Conservation (phyloP, 805 yeast species). For the Myxozyma sirexii region DNA sequence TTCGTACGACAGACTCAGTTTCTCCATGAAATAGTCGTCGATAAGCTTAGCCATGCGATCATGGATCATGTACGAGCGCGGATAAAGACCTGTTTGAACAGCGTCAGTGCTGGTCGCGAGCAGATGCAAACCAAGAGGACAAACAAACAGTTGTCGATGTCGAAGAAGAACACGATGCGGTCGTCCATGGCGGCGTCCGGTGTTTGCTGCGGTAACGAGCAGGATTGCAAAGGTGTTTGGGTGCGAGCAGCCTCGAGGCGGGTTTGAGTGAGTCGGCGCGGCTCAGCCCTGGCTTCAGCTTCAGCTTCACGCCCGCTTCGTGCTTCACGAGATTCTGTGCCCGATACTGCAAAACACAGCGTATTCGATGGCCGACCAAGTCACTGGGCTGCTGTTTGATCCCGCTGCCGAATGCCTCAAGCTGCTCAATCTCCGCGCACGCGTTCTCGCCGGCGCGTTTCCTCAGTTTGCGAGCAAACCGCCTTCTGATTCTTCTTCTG, state of each 20-base stretch:
- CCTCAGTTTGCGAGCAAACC: constrained; percentile 19
- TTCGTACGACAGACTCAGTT: constrained; percentile 62
- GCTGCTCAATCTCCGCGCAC: constrained; percentile 25
- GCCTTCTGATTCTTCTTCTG: not conserved
- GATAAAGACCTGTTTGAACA: constrained; percentile 53
- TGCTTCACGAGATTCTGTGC: no score
- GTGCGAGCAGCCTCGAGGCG: no score
- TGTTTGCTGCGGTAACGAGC: no score
- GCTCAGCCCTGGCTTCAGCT: no score
- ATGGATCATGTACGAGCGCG: constrained; percentile 71
- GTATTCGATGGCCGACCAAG: constrained; percentile 7
- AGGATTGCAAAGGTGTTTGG: no score
- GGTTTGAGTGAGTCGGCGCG: constrained; percentile 8
- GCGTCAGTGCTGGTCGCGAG: not conserved
- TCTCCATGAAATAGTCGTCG: constrained; percentile 73
- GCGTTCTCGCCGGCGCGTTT: constrained; percentile 22
- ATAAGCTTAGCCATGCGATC: constrained; percentile 87
- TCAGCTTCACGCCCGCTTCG: no score
- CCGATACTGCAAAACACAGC: no score
- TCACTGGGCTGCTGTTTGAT: constrained; percentile 20
- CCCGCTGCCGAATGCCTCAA: constrained; percentile 30
- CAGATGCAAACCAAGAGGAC: not conserved
- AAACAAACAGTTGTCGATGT: constrained; percentile 78
- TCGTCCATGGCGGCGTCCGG: constrained; percentile 14
- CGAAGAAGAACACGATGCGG: constrained; percentile 66